phyloP scores from a whole-genome alignment of 768 basidiomycete species.

The Amanita jacksonii region DNA sequence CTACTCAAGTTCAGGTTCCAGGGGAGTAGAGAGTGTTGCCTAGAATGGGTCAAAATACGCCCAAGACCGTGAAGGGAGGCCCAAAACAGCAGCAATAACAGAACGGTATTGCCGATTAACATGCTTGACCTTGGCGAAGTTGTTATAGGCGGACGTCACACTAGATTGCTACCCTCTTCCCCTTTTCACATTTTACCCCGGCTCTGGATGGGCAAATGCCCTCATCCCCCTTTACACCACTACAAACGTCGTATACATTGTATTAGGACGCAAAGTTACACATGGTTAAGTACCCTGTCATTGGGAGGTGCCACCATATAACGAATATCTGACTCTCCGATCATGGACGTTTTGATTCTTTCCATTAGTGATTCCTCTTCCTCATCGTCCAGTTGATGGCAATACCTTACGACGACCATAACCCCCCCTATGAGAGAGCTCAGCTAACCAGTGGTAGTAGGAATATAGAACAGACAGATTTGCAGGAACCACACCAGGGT shows the following conservation, averaged over 20 bases:
- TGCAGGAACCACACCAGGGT: constrained; percentile 43
- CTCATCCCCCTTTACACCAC: no score
- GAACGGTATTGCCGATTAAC: background rate
- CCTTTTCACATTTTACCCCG: no score
- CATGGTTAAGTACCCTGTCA: no score
- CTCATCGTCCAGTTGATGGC: constrained; percentile 45
- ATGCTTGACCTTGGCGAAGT: background rate
- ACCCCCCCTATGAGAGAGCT: constrained; percentile 31
- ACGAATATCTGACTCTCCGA: no score
- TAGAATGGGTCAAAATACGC: background rate
- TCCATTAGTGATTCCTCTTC: constrained; percentile 18
- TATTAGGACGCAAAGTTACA: no score
- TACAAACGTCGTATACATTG: no score
- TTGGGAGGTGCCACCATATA: no score
- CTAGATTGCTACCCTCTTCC: background rate
- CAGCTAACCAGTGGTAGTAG: background rate
- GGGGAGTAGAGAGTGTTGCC: background rate
- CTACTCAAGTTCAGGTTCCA: background rate
- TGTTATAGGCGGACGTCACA: background rate
- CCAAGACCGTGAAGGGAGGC: constrained; percentile 1
- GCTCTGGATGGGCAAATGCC: no score
- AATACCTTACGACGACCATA: constrained; percentile 42
- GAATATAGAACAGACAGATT: constrained; percentile 34
- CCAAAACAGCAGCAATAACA: constrained; percentile 5
- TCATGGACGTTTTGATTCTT: background rate